A percentile compares a stretch with the other conserved stretches of the same genome.
Evolutionary conservation across 805 yeast genomes (phyloP).

Genomic region (Candida chauliodis): DNA sequence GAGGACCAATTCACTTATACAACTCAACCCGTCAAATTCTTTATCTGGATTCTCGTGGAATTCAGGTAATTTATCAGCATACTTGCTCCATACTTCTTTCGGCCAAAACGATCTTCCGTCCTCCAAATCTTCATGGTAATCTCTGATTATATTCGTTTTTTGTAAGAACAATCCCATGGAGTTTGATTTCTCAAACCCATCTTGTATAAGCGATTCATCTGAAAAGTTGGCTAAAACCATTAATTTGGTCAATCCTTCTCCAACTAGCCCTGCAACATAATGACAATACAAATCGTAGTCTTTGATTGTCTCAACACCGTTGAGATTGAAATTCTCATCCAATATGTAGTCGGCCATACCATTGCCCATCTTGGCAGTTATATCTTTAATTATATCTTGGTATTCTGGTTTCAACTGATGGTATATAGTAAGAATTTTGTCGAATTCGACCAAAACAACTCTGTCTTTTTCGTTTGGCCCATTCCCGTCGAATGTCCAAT

Average conservation of each 20-base stretch:
- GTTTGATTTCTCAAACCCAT: constrained; percentile 58
- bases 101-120: constrained; percentile 98
- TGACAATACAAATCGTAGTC: constrained; percentile 93
- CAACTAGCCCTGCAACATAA: constrained; percentile 96
- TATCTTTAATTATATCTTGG: constrained; percentile 73
- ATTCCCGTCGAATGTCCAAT: constrained; percentile 79
- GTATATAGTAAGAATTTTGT: constrained; percentile 63
- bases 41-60: constrained; percentile 45
- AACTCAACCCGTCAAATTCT: constrained; percentile 60
- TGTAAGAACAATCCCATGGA: constrained; percentile 95
- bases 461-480: constrained; percentile 80
- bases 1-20: constrained; percentile 77
- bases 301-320: constrained; percentile 71
- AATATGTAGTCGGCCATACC: constrained; percentile 95
- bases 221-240: constrained; percentile 75
- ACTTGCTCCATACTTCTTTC: constrained; percentile 83
- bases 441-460: constrained; percentile 75
- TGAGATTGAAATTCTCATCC: constrained; percentile 71
- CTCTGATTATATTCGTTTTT: constrained; percentile 94
- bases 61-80: constrained; percentile 60
- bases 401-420: constrained; percentile 71
- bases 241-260: constrained; percentile 88
- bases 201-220: constrained; percentile 42
- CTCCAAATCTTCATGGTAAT: constrained; percentile 83
- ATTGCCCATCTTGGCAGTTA: constrained; percentile 85